Percentiles rank a stretch among this genome's conserved stretches.
Evolutionary conservation across 164 flowering plant species (phyloP).

Genomic region (Chimonanthus salicifolius): DNA sequence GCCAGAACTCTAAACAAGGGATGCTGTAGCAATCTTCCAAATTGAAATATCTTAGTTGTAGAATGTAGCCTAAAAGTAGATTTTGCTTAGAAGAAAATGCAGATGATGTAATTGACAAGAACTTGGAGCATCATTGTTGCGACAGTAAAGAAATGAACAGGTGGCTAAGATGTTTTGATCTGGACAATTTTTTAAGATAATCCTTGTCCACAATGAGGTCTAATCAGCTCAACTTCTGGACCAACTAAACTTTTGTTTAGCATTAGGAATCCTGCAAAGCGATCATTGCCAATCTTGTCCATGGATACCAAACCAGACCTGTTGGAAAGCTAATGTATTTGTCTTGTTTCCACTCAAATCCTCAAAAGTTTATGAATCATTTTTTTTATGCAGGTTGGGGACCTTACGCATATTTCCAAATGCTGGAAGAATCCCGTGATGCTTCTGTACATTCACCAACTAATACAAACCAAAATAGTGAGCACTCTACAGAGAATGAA

Average conservation of each 20-base stretch:
- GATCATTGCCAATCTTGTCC: too few relatives aligned
- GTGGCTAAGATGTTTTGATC: neutral
- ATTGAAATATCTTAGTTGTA: neutral
- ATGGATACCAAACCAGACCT: neutral
- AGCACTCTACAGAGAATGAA: conserved; percentile 19
- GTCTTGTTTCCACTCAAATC: neutral
- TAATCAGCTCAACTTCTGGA: neutral
- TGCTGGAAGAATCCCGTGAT: conserved; percentile 32
- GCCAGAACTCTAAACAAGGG: neutral
- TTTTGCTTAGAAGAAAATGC: too few relatives aligned
- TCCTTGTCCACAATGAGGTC: neutral
- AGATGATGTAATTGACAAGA: too few relatives aligned
- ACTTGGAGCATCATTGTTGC: too few relatives aligned
- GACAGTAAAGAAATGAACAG: neutral
- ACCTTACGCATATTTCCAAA: conserved; percentile 57
- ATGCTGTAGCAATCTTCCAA: neutral
- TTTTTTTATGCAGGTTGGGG: conserved; percentile 28
- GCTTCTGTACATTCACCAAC: conserved; percentile 5
- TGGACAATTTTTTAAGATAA: neutral
- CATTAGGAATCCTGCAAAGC: too few relatives aligned
- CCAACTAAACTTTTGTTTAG: neutral
- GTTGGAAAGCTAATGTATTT: neutral
- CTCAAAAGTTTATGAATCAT: neutral
- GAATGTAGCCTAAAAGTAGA: too few relatives aligned
- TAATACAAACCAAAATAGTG: conserved; percentile 10